Evolutionary conservation across 129 eudicot species (phyloP).

Genomic region (sunflower (Helianthus annuus)): HanXRQr2.0-SUNRISE NC_035443.2:183971197-183971696

Average conservation of each 20-base stretch:
- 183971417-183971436: background rate
- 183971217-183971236: constrained; percentile 39
- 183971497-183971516: background rate
- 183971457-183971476: background rate
- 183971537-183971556: background rate
- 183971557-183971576: too few species aligned
- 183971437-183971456: background rate
- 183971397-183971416: background rate
- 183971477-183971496: background rate
- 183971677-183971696: background rate
- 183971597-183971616: background rate
- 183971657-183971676: background rate
- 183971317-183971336: constrained; percentile 17
- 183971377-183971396: background rate
- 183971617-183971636: background rate
- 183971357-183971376: background rate
- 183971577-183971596: background rate
- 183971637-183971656: background rate
- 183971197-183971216: constrained; percentile 37
- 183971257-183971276: background rate
- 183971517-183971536: background rate
- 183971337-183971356: constrained; percentile 3
- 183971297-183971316: constrained; percentile 29
- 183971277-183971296: constrained; percentile 9
- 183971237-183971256: constrained; percentile 33